A percentile compares a stretch with the other conserved stretches of the same genome.
These are phyloP conservation scores for Agrostemma githago DNA, from an alignment of 148 eudicot genomes.

Conservation along the genomic window DNA sequence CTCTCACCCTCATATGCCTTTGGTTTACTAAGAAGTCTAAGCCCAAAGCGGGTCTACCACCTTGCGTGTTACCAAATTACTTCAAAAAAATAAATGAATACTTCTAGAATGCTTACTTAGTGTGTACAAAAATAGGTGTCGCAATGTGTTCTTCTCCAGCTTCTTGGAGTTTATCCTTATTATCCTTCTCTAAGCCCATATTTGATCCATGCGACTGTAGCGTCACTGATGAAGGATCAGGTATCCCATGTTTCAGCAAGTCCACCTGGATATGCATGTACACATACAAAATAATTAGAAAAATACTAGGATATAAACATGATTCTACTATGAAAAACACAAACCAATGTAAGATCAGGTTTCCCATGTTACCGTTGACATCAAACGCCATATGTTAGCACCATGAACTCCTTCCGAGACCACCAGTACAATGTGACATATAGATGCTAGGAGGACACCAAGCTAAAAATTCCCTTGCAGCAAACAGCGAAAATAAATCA, in stretches of 20 bases:
- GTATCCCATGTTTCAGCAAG: slow-evolving; percentile 79
- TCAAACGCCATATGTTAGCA: slow-evolving; percentile 69
- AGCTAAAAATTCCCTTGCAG: slow-evolving; percentile 86
- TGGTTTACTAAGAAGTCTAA: too few relatives aligned
- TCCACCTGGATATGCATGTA: slow-evolving; percentile 60
- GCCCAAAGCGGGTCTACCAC: not conserved
- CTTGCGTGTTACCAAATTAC: not conserved
- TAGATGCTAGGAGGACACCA: slow-evolving; percentile 80
- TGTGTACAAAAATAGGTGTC: slow-evolving; percentile 76
- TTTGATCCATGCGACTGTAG: slow-evolving; percentile 57
- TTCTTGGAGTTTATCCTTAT: slow-evolving; percentile 57
- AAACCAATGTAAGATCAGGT: not conserved
- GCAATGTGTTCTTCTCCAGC: slow-evolving; percentile 70
- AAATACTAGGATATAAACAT: not conserved
- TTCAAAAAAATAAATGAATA: not conserved
- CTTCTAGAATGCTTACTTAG: slow-evolving; percentile 47
- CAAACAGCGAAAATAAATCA: slow-evolving; percentile 24
- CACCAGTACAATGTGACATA: slow-evolving; percentile 80
- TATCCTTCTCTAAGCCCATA: slow-evolving; percentile 60
- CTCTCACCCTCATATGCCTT: not conserved
- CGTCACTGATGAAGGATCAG: slow-evolving; percentile 74
- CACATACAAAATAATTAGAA: slow-evolving; percentile 3
- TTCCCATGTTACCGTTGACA: slow-evolving; percentile 62
- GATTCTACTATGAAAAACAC: not conserved
- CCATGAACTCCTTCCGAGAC: slow-evolving; percentile 86